Evolutionary conservation across 768 basidiomycete species (phyloP), one percentile per base, ranked within the genome.

Genomic region (Mycena indigotica): DNA sequence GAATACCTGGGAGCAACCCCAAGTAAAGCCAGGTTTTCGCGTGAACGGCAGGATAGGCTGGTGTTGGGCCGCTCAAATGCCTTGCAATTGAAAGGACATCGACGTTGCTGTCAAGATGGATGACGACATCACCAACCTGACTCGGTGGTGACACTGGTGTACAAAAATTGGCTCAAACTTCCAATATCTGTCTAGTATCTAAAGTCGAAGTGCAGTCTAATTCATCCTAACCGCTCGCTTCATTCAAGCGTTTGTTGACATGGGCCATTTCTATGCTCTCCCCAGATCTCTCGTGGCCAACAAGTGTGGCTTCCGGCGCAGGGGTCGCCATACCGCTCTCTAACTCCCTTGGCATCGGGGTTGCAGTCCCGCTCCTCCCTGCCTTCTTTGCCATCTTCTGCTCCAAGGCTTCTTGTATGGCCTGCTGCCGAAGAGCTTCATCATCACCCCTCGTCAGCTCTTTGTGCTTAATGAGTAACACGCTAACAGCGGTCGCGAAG

Each of bases 391-490:
- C 41, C 21, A 15, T 44, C 41, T 61, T 56, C 48, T 23, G 32
- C 35, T 56, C 59, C 12, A 61, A 29, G 23, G 38, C 55, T 30
- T 61, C 59, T 30, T 24, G 5, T 6, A 61, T 69, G 13, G 77
- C 79, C 51, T 76, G 70, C 30, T 76, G 75, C 57, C 75, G 76
- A n/a, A 84, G 70, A 53, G 70, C 65, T 17, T 77, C 78, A 29
- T 87, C 85, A 65, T 88, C 87, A 1, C 68, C 79, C 32, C 86
- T 71, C 29, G 77, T 81, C 32, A 90, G 71, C 26, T 87, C 80
- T 55, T 82, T 79, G 60, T 85, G 82, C 56, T 81, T 81, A 63
- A 87, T 86, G 77, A 89, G 80, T 45, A 83, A 59, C 13, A 86
- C 66, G 56, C 83, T 81, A 17, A 82, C 71, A 26, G 86, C 64